phyloP scores from a whole-genome alignment of 768 basidiomycete genomes.

The Lepiota brunneoincarnata region DNA sequence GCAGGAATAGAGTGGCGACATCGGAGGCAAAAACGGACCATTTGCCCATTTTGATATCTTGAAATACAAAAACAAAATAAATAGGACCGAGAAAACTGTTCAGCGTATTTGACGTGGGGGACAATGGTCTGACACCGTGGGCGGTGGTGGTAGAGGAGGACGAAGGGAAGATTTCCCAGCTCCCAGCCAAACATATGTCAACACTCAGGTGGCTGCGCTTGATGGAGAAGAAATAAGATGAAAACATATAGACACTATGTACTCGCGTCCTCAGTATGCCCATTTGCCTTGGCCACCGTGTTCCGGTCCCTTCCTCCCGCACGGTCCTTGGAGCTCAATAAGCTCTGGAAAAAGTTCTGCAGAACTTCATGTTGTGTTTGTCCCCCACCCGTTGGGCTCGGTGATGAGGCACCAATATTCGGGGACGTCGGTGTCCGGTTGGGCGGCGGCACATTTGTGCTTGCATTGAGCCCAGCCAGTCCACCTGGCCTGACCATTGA shows the following conservation, averaged over 20 bases:
- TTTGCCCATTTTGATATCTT: constrained; percentile 58
- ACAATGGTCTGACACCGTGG: background rate
- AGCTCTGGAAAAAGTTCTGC: constrained; percentile 85
- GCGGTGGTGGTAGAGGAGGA: constrained; percentile 27
- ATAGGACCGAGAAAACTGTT: constrained; percentile 14
- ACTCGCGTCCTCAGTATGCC: constrained; percentile 32
- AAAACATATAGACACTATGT: constrained; percentile 18
- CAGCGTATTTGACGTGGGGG: constrained; percentile 14
- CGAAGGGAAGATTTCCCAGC: constrained; percentile 23
- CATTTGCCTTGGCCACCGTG: constrained; percentile 15
- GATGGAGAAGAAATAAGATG: constrained; percentile 15
- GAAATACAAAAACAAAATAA: constrained; percentile 16
- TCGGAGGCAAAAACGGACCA: constrained; percentile 42
- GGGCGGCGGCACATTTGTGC: constrained; percentile 27
- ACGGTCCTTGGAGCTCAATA: constrained; percentile 71
- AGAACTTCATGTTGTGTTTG: constrained; percentile 80
- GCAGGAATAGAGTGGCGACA: constrained; percentile 13
- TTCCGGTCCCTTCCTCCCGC: constrained; percentile 22
- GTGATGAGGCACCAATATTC: constrained; percentile 26
- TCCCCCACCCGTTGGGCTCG: constrained; percentile 32
- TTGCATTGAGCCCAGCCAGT: constrained; percentile 35
- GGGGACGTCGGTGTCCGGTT: constrained; percentile 35
- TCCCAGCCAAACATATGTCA: constrained; percentile 30
- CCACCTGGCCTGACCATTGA: constrained; percentile 35
- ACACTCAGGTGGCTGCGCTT: constrained; percentile 21